Conservation (phyloP, 2,329 filamentous ascomycete species). For the Rutstroemia sydowiana region DNA sequence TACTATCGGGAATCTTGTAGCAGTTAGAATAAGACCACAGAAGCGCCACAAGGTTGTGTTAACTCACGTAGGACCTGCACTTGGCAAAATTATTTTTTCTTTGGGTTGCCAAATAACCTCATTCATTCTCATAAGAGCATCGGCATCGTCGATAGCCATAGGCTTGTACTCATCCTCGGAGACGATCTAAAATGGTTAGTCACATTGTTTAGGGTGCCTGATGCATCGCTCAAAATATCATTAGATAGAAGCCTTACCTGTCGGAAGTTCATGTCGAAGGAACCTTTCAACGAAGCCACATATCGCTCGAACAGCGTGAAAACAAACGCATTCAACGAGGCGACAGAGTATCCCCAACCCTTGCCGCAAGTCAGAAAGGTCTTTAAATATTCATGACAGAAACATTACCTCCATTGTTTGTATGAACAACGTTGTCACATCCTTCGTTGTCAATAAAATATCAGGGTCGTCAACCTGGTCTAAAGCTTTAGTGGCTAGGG, state of each 20-base stretch:
- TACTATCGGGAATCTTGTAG: conserved; percentile 76
- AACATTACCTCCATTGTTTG: conserved; percentile 85
- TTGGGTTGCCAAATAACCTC: conserved; percentile 95
- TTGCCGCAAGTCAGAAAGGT: conserved; percentile 31
- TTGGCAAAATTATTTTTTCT: conserved; percentile 67
- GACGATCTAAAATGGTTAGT: conserved; percentile 44
- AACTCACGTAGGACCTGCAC: conserved; percentile 60
- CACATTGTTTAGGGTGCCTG: neutral
- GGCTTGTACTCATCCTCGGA: conserved; percentile 99
- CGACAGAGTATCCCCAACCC: conserved; percentile 85
- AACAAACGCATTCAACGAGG: conserved; percentile 73
- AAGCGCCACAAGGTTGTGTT: neutral
- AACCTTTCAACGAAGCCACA: conserved; percentile 77
- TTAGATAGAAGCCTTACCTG: conserved; percentile 49
- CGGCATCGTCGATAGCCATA: conserved; percentile 85
- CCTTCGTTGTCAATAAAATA: conserved; percentile 87
- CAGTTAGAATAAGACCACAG: neutral
- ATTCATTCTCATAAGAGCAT: conserved; percentile 93
- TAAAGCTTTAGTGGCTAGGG: conserved; percentile 72
- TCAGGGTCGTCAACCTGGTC: conserved; percentile 81
- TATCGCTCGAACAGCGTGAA: conserved; percentile 86
- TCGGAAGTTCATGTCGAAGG: conserved; percentile 93
- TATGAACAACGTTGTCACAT: conserved; percentile 86
- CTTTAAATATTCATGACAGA: neutral
- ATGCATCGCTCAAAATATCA: too few relatives aligned